Evolutionary conservation across 1,139 yeast genomes (phyloP).

Genomic region (Kluyveromyces marxianus): DNA sequence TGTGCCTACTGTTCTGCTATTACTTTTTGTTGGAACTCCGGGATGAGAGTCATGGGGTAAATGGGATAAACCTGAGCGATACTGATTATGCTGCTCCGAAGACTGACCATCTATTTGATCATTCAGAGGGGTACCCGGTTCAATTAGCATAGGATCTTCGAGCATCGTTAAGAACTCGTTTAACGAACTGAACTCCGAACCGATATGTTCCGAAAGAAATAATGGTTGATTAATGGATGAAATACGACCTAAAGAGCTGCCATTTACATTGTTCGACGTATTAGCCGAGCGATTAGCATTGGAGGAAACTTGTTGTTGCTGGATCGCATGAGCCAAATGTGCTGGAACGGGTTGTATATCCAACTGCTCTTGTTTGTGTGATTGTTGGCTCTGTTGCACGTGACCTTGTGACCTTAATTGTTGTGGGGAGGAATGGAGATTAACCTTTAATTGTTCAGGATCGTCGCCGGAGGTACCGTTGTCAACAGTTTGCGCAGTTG

Average conservation of each 20-base stretch:
- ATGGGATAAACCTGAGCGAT: not conserved
- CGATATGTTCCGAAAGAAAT: constrained; percentile 86
- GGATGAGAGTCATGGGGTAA: not conserved
- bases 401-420: not conserved
- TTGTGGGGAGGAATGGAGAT: not conserved
- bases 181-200: constrained; percentile 83
- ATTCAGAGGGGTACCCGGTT: constrained; percentile 5
- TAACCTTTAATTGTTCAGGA: not conserved
- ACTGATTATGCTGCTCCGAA: not conserved
- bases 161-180: constrained; percentile 87
- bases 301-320: not conserved
- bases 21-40: no score
- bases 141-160: constrained; percentile 58
- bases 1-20: not conserved
- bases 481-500: not conserved
- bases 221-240: constrained; percentile 39
- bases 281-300: not conserved
- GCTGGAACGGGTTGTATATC: constrained; percentile 23
- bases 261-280: not conserved
- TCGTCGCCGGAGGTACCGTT: not conserved
- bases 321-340: constrained; percentile 12
- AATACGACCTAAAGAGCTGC: constrained; percentile 1
- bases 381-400: constrained; percentile 9
- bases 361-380: constrained; percentile 7
- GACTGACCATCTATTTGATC: not conserved